Percentiles rank a stretch among this genome's conserved stretches.
Conservation (phyloP, 192 early-diverging fungal genomes). For the Podila minutissima region DNA sequence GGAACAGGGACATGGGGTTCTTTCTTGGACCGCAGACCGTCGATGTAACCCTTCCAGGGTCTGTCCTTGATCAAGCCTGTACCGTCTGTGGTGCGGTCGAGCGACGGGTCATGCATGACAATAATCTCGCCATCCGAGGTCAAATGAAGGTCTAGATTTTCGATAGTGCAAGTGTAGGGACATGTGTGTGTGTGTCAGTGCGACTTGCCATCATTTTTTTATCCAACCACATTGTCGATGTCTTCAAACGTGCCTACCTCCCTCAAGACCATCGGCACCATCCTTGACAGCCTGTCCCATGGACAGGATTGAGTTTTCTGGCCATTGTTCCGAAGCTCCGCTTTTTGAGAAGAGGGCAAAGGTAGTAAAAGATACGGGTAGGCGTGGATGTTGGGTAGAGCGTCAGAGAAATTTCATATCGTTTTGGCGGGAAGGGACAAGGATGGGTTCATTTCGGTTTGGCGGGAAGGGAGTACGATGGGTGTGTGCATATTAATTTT, state of each 20-base stretch:
- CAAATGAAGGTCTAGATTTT: constrained; percentile 57
- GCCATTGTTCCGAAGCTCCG: constrained; percentile 58
- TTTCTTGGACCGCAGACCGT: constrained; percentile 57
- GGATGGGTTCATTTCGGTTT: neutral
- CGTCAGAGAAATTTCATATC: neutral
- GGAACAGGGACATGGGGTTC: constrained; percentile 56
- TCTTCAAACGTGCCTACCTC: constrained; percentile 42
- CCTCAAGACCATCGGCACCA: constrained; percentile 61
- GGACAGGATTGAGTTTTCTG: constrained; percentile 66
- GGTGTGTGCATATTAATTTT: neutral
- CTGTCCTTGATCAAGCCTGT: constrained; percentile 48
- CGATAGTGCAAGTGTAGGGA: neutral
- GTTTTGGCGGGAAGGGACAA: neutral
- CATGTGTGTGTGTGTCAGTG: neutral
- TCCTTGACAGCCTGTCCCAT: constrained; percentile 61
- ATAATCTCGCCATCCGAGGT: constrained; percentile 63
- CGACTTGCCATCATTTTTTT: neutral
- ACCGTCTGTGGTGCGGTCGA: constrained; percentile 63
- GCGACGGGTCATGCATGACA: constrained; percentile 63
- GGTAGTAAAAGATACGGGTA: neutral
- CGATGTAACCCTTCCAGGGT: constrained; percentile 61
- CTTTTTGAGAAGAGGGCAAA: constrained; percentile 35
- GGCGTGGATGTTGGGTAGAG: neutral
- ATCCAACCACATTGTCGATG: neutral
- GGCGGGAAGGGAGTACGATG: neutral